Percentiles rank a stretch among this genome's conserved stretches.
Evolutionary conservation across 441 rosid genomes (phyloP).

Genomic region (Flueggea neowawraea): DNA sequence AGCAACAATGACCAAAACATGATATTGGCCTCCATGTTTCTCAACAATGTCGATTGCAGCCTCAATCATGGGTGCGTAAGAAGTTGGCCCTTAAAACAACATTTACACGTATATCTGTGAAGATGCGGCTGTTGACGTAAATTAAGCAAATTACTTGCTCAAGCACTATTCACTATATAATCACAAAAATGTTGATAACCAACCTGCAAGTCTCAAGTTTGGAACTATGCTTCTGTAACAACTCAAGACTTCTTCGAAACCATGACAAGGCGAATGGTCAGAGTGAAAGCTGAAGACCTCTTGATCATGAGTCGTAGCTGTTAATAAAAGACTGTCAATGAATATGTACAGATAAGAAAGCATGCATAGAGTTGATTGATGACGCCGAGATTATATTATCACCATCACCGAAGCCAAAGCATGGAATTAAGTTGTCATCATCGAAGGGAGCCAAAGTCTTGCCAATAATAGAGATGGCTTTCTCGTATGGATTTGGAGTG

Average conservation of each 20-base stretch:
- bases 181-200: constrained; percentile 1
- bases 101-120: no score
- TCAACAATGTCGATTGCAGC: constrained; percentile 77
- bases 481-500: constrained; percentile 71
- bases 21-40: constrained; percentile 73
- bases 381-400: background rate
- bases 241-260: constrained; percentile 81
- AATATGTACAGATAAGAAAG: background rate
- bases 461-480: constrained; percentile 76
- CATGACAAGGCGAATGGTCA: constrained; percentile 74
- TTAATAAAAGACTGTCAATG: background rate
- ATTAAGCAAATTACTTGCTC: constrained; percentile 2
- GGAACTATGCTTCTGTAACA: constrained; percentile 68
- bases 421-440: constrained; percentile 81
- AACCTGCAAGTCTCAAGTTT: constrained; percentile 66
- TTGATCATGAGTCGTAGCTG: constrained; percentile 77
- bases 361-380: background rate
- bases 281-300: constrained; percentile 72
- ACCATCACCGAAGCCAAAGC: constrained; percentile 93
- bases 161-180: no score
- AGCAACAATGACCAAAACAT: constrained; percentile 75
- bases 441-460: constrained; percentile 85
- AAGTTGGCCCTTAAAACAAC: constrained; percentile 69
- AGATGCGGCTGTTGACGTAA: no score
- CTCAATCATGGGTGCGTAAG: constrained; percentile 76